Evolutionary conservation across 2,329 filamentous ascomycete species (phyloP).

Genomic region (Neonectria hederae): DNA sequence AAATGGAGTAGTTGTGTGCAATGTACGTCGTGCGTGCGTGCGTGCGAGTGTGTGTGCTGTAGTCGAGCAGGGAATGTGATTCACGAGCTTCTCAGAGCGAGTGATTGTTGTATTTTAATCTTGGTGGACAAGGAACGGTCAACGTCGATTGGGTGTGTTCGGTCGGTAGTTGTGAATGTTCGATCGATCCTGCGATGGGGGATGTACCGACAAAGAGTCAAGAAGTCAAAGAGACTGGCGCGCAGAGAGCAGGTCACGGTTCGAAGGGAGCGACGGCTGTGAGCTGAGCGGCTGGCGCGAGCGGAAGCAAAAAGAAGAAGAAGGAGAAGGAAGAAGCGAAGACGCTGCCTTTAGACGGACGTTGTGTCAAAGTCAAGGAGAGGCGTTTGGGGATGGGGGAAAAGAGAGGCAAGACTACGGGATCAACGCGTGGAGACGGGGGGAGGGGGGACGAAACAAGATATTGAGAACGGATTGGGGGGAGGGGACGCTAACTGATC

Average conservation of each 20-base stretch:
- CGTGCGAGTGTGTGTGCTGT: constrained; percentile 19
- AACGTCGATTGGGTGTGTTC: constrained; percentile 42
- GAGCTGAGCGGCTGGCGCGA: constrained; percentile 29
- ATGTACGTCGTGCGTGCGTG: constrained; percentile 9
- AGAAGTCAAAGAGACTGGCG: constrained; percentile 30
- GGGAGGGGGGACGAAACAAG: constrained; percentile 41
- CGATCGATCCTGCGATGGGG: constrained; percentile 44
- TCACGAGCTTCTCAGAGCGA: constrained; percentile 24
- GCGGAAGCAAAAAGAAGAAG: constrained; percentile 34
- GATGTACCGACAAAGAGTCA: constrained; percentile 28
- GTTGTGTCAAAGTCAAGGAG: constrained; percentile 30
- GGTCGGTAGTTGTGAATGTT: constrained; percentile 34
- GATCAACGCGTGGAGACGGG: constrained; percentile 27
- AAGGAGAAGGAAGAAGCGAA: constrained; percentile 35
- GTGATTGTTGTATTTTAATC: constrained; percentile 18
- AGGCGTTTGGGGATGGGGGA: constrained; percentile 26
- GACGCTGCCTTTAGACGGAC: constrained; percentile 36
- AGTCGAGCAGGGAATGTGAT: constrained; percentile 33
- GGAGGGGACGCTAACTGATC: constrained; percentile 3
- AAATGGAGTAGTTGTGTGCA: constrained; percentile 28
- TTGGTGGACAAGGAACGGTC: constrained; percentile 41
- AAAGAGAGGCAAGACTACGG: constrained; percentile 22
- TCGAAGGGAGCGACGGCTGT: constrained; percentile 34
- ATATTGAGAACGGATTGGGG: constrained; percentile 28
- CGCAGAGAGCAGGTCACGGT: constrained; percentile 31